phyloP scores from a whole-genome alignment of 75 land plant genomes.

The Azolla pinnata region DNA sequence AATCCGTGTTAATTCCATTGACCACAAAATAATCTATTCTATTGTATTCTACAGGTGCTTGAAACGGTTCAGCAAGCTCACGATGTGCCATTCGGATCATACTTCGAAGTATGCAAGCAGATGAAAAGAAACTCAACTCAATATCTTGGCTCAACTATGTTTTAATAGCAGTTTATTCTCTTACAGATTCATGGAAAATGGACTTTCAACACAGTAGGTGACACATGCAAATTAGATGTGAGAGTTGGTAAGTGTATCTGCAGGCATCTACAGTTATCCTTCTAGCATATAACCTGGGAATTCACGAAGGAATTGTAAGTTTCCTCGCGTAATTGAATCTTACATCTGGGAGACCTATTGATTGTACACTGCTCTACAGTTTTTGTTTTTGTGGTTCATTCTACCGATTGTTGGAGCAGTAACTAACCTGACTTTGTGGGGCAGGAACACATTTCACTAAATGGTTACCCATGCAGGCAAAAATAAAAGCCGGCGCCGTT shows the following conservation, averaged over 20 bases:
- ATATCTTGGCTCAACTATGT: background rate
- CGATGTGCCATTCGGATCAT: slow-evolving; percentile 96
- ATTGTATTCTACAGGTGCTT: slow-evolving; percentile 84
- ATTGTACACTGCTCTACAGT: background rate
- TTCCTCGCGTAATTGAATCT: too few relatives aligned
- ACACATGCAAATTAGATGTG: slow-evolving; percentile 42
- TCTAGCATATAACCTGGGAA: too few relatives aligned
- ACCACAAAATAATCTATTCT: too few relatives aligned
- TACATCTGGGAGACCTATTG: too few relatives aligned
- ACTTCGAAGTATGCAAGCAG: slow-evolving; percentile 59
- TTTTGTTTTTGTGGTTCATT: background rate
- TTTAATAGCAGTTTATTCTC: slow-evolving; percentile 1
- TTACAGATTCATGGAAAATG: slow-evolving; percentile 77
- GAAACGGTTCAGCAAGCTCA: slow-evolving; percentile 91
- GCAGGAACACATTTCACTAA: slow-evolving; percentile 95
- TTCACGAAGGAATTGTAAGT: too few relatives aligned
- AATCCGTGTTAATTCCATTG: background rate
- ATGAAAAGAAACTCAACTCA: background rate
- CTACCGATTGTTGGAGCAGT: background rate
- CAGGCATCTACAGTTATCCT: background rate
- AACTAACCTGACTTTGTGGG: background rate
- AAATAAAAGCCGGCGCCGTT: slow-evolving; percentile 73
- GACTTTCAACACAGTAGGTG: slow-evolving; percentile 47
- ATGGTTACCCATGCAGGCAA: slow-evolving; percentile 89
- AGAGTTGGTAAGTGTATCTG: slow-evolving; percentile 60